These are phyloP conservation scores for Elsinoe necatrix DNA, from an alignment of 2,329 filamentous ascomycete species.

Conservation along the genomic window DNA sequence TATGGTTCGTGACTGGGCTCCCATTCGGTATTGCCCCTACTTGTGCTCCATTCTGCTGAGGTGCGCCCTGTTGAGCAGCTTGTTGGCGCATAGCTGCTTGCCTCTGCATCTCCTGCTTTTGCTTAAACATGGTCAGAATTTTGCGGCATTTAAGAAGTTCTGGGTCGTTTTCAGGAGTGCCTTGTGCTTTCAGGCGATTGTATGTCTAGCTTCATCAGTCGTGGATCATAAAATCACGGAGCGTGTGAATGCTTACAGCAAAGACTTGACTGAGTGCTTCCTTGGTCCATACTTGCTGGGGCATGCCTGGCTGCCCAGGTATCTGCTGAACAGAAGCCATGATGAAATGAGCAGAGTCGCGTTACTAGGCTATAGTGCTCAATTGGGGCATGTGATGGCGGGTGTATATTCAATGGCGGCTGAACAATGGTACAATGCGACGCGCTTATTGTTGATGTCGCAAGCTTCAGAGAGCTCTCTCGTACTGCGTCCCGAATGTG, in stretches of 20 bases:
- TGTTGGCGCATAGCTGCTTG: slow-evolving; percentile 39
- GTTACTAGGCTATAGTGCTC: background rate
- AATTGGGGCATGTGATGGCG: background rate
- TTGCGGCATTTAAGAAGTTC: slow-evolving; percentile 77
- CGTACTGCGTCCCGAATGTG: background rate
- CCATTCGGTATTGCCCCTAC: slow-evolving; percentile 43
- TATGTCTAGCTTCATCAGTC: slow-evolving; percentile 56
- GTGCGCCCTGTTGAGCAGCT: slow-evolving; percentile 39
- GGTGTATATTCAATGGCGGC: background rate
- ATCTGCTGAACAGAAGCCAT: slow-evolving; percentile 16
- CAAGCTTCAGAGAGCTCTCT: slow-evolving; percentile 1
- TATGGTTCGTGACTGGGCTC: slow-evolving; percentile 28
- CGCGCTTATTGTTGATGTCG: slow-evolving; percentile 1
- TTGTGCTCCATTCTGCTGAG: slow-evolving; percentile 44
- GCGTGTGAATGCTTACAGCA: slow-evolving; percentile 10
- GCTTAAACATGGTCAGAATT: slow-evolving; percentile 51
- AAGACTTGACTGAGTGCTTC: slow-evolving; percentile 6
- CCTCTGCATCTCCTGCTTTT: slow-evolving; percentile 38
- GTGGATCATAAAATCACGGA: background rate
- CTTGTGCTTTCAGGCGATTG: slow-evolving; percentile 77
- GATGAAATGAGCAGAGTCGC: background rate
- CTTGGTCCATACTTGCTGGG: slow-evolving; percentile 10
- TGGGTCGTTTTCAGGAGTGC: slow-evolving; percentile 72
- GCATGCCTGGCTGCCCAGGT: slow-evolving; percentile 8
- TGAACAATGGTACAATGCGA: background rate